Conservation (phyloP, 768 basidiomycete genomes). For the Rhizopogon vesiculosus region DNA sequence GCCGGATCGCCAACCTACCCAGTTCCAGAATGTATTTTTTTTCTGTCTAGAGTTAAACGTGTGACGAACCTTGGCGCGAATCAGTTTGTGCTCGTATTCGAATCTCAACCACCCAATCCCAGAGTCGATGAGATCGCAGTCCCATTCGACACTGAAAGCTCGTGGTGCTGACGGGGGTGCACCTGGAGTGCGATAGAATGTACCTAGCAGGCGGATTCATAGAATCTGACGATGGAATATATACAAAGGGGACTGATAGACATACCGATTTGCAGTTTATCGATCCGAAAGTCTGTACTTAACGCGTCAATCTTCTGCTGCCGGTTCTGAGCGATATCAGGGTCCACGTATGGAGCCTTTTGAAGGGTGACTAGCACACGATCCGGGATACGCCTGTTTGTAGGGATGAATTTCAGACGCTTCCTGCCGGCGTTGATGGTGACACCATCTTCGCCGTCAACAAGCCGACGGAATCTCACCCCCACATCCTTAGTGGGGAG, state of each 20-base stretch:
- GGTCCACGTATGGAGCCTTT: conserved; percentile 54
- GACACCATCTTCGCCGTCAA: conserved; percentile 31
- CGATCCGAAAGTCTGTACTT: conserved; percentile 47
- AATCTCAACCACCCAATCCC: conserved; percentile 54
- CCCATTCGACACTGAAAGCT: conserved; percentile 70
- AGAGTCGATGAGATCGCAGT: conserved; percentile 40
- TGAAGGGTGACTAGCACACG: conserved; percentile 32
- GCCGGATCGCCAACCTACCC: conserved; percentile 56
- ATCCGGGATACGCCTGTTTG: conserved; percentile 1
- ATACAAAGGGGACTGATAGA: conserved; percentile 27
- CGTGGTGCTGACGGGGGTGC: conserved; percentile 31
- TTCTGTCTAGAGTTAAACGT: background rate
- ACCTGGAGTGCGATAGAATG: conserved; percentile 21
- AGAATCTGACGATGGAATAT: background rate
- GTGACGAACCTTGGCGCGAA: conserved; percentile 51
- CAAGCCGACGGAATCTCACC: conserved; percentile 41
- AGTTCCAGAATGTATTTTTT: background rate
- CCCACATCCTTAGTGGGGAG: conserved; percentile 30
- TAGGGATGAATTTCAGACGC: conserved; percentile 30
- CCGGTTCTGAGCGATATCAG: conserved; percentile 48
- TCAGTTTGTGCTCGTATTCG: conserved; percentile 63
- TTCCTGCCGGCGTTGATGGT: conserved; percentile 34
- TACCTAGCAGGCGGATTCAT: conserved; percentile 10
- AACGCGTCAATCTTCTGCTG: conserved; percentile 39
- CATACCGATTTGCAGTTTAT: conserved; percentile 63